phyloP scores from a whole-genome alignment of 495 filamentous ascomycete genomes.

The Xeromyces bisporus region DNA sequence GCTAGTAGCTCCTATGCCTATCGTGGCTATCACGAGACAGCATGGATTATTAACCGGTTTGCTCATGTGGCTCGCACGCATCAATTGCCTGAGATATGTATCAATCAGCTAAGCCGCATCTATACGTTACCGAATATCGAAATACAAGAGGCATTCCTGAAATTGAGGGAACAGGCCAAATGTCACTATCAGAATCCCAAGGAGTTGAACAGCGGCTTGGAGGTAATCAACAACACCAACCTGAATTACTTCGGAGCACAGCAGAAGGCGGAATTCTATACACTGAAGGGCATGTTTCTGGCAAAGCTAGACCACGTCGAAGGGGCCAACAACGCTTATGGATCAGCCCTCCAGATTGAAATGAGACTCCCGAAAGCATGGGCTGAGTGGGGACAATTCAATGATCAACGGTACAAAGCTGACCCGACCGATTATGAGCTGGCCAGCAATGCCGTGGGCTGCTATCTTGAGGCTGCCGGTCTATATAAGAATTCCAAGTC shows the following conservation, averaged over 20 bases:
- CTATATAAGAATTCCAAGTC: conserved; percentile 94
- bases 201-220: conserved; percentile 79
- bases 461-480: conserved; percentile 88
- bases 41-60: conserved; percentile 99
- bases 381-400: conserved; percentile 99
- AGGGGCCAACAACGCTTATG: conserved; percentile 86
- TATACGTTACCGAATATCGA: conserved; percentile 98
- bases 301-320: conserved; percentile 77
- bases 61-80: conserved; percentile 96
- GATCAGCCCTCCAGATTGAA: conserved; percentile 86
- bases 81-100: conserved; percentile 90
- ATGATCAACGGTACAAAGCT: conserved; percentile 85
- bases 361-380: conserved; percentile 91
- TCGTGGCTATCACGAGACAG: conserved; percentile 93
- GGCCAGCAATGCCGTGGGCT: conserved; percentile 82
- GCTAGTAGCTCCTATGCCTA: conserved; percentile 85
- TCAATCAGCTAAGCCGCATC: conserved; percentile 87
- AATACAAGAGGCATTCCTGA: conserved; percentile 97
- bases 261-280: conserved; percentile 98
- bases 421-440: conserved; percentile 60
- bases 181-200: conserved; percentile 92
- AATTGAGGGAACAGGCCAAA: conserved; percentile 90
- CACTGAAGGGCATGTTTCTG: conserved; percentile 97
- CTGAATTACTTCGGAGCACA: conserved; percentile 90
- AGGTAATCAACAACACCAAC: conserved; percentile 99